Evolutionary conservation across 805 yeast genomes (phyloP).

Genomic region (Cyberlindnera mississippiensis): DNA sequence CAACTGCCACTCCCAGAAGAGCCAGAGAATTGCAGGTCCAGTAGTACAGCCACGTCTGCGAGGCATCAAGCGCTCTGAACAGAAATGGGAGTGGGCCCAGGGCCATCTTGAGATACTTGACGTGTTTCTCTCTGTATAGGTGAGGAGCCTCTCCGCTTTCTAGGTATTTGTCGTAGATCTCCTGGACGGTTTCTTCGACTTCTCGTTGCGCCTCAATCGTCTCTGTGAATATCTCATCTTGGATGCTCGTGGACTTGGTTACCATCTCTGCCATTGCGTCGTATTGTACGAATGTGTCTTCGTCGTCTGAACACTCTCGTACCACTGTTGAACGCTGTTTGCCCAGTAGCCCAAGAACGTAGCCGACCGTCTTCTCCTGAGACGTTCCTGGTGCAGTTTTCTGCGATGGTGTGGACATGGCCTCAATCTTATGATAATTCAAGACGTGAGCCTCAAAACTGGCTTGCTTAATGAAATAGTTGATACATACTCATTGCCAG

Average conservation of each 20-base stretch:
- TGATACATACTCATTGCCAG: neutral
- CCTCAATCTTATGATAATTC: neutral
- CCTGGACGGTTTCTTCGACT: slow-evolving; percentile 28
- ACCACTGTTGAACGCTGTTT: slow-evolving; percentile 1
- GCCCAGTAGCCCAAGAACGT: slow-evolving; percentile 6
- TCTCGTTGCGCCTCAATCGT: slow-evolving; percentile 35
- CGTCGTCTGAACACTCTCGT: slow-evolving; percentile 5
- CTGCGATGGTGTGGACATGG: neutral
- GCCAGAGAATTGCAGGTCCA: slow-evolving; percentile 67
- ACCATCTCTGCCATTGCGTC: slow-evolving; percentile 19
- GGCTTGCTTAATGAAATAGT: too few species aligned
- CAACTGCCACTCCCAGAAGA: slow-evolving; percentile 35
- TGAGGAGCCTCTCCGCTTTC: slow-evolving; percentile 18
- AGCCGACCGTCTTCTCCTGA: slow-evolving; percentile 4
- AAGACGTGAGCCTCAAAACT: too few species aligned
- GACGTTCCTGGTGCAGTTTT: neutral
- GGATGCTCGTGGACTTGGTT: slow-evolving; percentile 15
- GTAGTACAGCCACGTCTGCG: slow-evolving; percentile 87
- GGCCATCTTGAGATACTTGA: slow-evolving; percentile 17
- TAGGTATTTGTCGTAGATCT: slow-evolving; percentile 29
- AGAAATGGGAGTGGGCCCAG: slow-evolving; percentile 21
- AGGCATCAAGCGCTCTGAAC: slow-evolving; percentile 63
- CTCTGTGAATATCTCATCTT: slow-evolving; percentile 32
- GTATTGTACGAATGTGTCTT: slow-evolving; percentile 7
- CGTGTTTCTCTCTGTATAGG: slow-evolving; percentile 17